Evolutionary conservation across 148 eudicot species (phyloP).

Genomic region (Dianthus caryophyllus): DNA sequence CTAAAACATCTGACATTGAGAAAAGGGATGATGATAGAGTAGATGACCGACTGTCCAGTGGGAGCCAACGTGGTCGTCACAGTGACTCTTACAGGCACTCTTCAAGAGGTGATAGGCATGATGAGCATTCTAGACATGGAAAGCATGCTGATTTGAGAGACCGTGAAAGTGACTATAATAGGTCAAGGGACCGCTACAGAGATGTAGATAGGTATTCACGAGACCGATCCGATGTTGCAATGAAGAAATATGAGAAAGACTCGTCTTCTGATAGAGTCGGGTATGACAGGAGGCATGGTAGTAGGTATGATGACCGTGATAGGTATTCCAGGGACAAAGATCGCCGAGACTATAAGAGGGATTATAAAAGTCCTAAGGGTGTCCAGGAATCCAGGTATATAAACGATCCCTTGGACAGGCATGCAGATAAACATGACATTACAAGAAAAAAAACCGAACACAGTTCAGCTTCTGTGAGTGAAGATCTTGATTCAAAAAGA

Average conservation of each 20-base stretch:
- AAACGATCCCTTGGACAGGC: constrained; percentile 33
- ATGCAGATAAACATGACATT: constrained; percentile 28
- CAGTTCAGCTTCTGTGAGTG: constrained; percentile 23
- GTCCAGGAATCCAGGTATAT: constrained; percentile 32
- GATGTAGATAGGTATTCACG: constrained; percentile 51
- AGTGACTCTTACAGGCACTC: constrained; percentile 46
- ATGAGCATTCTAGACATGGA: constrained; percentile 42
- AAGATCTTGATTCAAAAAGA: constrained; percentile 48
- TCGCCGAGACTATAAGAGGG: constrained; percentile 52
- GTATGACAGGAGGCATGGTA: constrained; percentile 39
- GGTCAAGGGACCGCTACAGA: constrained; percentile 49
- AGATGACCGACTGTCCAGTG: constrained; percentile 39
- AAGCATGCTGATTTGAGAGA: constrained; percentile 43
- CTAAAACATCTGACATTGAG: constrained; percentile 30
- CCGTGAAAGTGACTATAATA: constrained; percentile 41
- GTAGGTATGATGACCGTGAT: constrained; percentile 41
- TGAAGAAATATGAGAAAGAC: constrained; percentile 34
- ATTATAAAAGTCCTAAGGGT: constrained; percentile 44
- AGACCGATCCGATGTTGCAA: constrained; percentile 44
- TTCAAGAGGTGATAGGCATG: constrained; percentile 48
- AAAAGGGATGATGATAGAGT: constrained; percentile 42
- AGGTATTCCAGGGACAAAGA: constrained; percentile 42
- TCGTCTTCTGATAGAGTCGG: constrained; percentile 26
- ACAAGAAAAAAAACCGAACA: constrained; percentile 34
- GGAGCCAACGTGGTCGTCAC: constrained; percentile 38